These are phyloP conservation scores for Hypsizygus ulmarius DNA, from an alignment of 1,284 basidiomycete genomes.

Conservation along the genomic window DNA sequence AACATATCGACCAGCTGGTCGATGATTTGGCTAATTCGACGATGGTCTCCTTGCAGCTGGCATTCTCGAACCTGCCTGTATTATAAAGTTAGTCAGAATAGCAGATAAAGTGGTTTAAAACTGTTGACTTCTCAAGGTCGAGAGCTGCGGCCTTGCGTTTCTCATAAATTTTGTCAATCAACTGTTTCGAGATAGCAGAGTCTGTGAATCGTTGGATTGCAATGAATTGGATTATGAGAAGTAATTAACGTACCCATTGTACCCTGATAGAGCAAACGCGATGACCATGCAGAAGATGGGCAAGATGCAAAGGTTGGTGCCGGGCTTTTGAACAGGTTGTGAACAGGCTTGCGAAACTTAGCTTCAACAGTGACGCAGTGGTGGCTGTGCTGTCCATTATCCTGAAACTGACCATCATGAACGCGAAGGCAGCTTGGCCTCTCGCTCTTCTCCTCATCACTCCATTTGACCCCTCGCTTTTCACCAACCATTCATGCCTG, in stretches of 20 bases:
- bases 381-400: slow-evolving; percentile 20
- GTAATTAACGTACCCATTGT: slow-evolving; percentile 17
- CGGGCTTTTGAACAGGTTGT: too few relatives aligned
- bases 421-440: slow-evolving; percentile 22
- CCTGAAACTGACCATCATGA: slow-evolving; percentile 9
- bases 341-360: too few relatives aligned
- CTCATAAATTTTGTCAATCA: slow-evolving; percentile 90
- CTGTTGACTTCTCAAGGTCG: slow-evolving; percentile 85
- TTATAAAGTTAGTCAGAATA: slow-evolving; percentile 9
- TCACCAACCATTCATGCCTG: slow-evolving; percentile 43
- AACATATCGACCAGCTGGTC: slow-evolving; percentile 96
- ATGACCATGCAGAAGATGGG: slow-evolving; percentile 8
- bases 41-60: slow-evolving; percentile 75
- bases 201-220: slow-evolving; percentile 37
- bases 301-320: too few relatives aligned
- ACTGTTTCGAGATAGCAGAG: slow-evolving; percentile 65
- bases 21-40: slow-evolving; percentile 84
- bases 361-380: background rate
- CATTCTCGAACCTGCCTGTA: slow-evolving; percentile 84
- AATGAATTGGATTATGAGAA: background rate
- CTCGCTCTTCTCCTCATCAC: slow-evolving; percentile 37
- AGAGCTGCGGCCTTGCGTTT: slow-evolving; percentile 94
- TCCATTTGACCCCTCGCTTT: slow-evolving; percentile 35
- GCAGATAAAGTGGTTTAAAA: background rate
- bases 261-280: background rate